phyloP scores from a whole-genome alignment of 495 filamentous ascomycete genomes.

The Hyphodiscus hymeniophilus region DNA sequence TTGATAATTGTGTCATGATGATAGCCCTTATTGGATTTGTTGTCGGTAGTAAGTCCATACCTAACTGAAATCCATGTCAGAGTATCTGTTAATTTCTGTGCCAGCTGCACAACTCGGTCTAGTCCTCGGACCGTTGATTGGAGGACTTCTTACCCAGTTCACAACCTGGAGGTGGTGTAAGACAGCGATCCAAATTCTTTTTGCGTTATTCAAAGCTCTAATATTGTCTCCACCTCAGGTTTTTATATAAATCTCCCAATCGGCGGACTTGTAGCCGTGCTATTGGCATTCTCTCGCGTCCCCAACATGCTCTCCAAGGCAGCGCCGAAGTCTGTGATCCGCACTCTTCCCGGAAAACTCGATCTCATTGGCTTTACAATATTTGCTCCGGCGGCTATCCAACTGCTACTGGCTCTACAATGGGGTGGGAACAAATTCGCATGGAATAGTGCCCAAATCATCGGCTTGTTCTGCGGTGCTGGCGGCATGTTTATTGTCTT shows the following conservation, averaged over 20 bases:
- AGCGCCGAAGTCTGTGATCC: background rate
- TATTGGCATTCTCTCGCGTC: slow-evolving; percentile 31
- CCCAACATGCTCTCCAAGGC: slow-evolving; percentile 25
- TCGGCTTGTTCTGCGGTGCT: slow-evolving; percentile 39
- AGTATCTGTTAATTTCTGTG: background rate
- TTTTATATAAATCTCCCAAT: slow-evolving; percentile 62
- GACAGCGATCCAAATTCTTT: slow-evolving; percentile 40
- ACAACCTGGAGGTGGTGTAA: slow-evolving; percentile 37
- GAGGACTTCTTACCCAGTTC: slow-evolving; percentile 56
- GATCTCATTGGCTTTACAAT: slow-evolving; percentile 39
- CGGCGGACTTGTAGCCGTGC: slow-evolving; percentile 39
- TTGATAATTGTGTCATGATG: slow-evolving; percentile 30
- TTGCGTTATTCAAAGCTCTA: too few species aligned
- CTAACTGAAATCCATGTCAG: background rate
- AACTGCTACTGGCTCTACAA: slow-evolving; percentile 37
- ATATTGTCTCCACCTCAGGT: slow-evolving; percentile 13
- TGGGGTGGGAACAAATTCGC: slow-evolving; percentile 34
- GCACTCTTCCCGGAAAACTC: slow-evolving; percentile 17
- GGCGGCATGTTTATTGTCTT: slow-evolving; percentile 32
- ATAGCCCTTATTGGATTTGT: background rate
- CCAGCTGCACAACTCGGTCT: slow-evolving; percentile 38
- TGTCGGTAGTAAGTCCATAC: slow-evolving; percentile 37
- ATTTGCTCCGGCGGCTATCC: slow-evolving; percentile 27
- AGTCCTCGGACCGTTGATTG: slow-evolving; percentile 43
- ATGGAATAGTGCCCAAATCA: slow-evolving; percentile 31